Evolutionary conservation across 192 early-diverging fungal species (phyloP).

Genomic region (Backusella westeae): DNA sequence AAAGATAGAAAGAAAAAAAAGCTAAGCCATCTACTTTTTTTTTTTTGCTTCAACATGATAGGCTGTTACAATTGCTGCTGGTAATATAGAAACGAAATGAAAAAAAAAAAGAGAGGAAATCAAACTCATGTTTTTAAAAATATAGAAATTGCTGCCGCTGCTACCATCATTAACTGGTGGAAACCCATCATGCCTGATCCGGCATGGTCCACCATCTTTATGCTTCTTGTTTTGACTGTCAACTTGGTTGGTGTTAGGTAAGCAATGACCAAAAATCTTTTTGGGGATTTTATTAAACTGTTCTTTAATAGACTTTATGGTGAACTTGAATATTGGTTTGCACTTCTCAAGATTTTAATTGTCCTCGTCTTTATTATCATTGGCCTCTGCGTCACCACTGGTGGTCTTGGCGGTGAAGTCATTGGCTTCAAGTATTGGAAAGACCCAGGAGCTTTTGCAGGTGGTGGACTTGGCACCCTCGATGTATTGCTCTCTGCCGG

Average conservation of each 20-base stretch:
- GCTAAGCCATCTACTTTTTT: not conserved
- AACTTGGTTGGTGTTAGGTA: conserved; percentile 69
- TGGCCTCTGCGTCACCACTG: conserved; percentile 62
- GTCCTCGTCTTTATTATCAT: conserved; percentile 78
- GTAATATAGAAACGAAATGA: not conserved
- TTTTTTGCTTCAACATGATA: not conserved
- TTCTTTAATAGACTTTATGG: conserved; percentile 63
- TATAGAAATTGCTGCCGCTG: conserved; percentile 79
- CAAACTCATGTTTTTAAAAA: not conserved
- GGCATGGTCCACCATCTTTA: conserved; percentile 46
- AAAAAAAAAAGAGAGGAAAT: not conserved
- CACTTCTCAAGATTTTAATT: conserved; percentile 72
- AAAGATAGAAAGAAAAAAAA: not conserved
- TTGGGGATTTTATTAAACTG: not conserved
- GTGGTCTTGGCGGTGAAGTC: conserved; percentile 47
- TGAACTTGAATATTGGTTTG: conserved; percentile 83
- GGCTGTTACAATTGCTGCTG: conserved; percentile 38
- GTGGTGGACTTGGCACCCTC: conserved; percentile 57
- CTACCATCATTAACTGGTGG: conserved; percentile 79
- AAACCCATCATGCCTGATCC: conserved; percentile 31
- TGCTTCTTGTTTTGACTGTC: conserved; percentile 56
- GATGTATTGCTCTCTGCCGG: conserved; percentile 68
- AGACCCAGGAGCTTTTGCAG: conserved; percentile 56
- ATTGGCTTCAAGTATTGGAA: conserved; percentile 51
- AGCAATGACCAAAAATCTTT: conserved; percentile 8